These are phyloP conservation scores for Mentha longifolia DNA, from an alignment of 257 asterid species.

Conservation along the genomic window DNA sequence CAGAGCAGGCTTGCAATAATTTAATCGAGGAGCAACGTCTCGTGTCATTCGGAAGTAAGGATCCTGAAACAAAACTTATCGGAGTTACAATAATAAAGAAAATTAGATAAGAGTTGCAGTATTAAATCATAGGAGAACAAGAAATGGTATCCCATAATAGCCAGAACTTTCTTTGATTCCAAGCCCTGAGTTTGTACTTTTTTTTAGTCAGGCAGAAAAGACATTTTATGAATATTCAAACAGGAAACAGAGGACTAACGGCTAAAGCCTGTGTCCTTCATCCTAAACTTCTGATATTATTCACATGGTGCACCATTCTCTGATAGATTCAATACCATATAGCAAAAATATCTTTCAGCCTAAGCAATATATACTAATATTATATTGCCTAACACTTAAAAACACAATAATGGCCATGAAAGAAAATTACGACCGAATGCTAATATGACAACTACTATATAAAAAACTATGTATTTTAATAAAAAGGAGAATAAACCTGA, in stretches of 20 bases:
- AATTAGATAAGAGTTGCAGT: background rate
- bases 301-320: too few species aligned
- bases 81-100: slow-evolving; percentile 14
- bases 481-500: too few species aligned
- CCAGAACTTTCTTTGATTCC: too few species aligned
- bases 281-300: background rate
- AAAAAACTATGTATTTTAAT: too few species aligned
- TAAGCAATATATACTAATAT: background rate
- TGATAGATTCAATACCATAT: too few species aligned
- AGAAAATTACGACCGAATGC: background rate
- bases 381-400: background rate
- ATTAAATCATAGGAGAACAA: too few species aligned
- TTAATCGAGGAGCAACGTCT: slow-evolving; percentile 97
- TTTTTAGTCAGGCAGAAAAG: background rate
- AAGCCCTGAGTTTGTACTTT: background rate
- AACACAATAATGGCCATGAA: background rate
- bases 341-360: too few species aligned
- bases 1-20: slow-evolving; percentile 89
- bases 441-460: too few species aligned
- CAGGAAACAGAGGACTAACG: background rate
- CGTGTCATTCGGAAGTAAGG: slow-evolving; percentile 98
- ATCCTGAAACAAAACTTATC: slow-evolving; percentile 56
- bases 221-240: background rate
- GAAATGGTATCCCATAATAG: background rate
- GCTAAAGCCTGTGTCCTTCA: too few species aligned